Evolutionary conservation across 1,284 basidiomycete genomes (phyloP).

Genomic region (Ceratobasidium sp.): DNA sequence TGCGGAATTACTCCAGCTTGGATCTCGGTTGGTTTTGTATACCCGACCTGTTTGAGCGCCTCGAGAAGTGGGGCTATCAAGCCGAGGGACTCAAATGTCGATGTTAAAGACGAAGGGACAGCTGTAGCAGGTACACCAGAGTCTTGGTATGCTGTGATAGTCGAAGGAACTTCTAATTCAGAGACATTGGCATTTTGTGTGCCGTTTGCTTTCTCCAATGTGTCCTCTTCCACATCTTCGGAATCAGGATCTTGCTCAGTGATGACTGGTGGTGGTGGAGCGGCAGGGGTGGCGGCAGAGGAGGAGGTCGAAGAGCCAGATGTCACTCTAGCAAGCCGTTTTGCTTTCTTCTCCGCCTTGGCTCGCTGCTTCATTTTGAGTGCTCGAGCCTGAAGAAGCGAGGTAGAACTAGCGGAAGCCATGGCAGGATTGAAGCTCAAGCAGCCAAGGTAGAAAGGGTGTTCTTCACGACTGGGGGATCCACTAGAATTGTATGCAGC

Average conservation of each 20-base stretch:
- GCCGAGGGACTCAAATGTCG: conserved; percentile 69
- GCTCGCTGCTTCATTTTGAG: conserved; percentile 35
- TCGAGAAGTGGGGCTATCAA: conserved; percentile 90
- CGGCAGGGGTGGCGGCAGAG: neutral
- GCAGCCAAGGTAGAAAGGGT: too few relatives aligned
- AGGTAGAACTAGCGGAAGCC: neutral
- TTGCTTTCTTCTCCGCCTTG: conserved; percentile 20
- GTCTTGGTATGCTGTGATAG: neutral
- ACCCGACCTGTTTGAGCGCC: conserved; percentile 83
- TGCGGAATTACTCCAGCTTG: conserved; percentile 89
- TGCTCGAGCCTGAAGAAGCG: conserved; percentile 25
- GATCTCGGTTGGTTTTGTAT: conserved; percentile 90
- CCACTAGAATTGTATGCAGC: too few relatives aligned
- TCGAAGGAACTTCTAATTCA: too few relatives aligned
- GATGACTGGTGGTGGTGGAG: neutral
- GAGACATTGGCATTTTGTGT: neutral
- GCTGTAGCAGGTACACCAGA: neutral
- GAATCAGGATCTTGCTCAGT: neutral
- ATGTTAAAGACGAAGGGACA: conserved; percentile 36
- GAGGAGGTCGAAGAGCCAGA: neutral
- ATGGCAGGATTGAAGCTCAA: neutral
- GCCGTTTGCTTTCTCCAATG: neutral
- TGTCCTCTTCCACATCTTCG: neutral
- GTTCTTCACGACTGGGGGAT: too few relatives aligned
- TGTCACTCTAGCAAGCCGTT: neutral